Percentiles rank a stretch among this genome's conserved stretches.
Evolutionary conservation across 2,329 filamentous ascomycete genomes (phyloP).

Genomic region (Diplodia sapinea): DNA sequence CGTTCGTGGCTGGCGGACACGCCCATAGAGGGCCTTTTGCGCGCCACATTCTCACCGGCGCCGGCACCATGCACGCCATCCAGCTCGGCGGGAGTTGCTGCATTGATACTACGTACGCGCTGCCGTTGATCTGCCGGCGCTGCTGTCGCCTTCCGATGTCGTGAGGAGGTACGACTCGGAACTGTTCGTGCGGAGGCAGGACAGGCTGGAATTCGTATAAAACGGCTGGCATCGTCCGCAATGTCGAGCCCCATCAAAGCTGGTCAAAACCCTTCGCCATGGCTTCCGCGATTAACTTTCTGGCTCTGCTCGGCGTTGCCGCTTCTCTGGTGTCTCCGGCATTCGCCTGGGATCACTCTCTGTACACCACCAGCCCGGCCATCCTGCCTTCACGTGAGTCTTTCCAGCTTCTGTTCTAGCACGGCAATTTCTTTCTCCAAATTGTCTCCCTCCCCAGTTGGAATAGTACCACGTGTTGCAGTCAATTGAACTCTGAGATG

Average conservation of each 20-base stretch:
- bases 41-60: conserved; percentile 5
- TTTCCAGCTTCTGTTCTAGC: too few relatives aligned
- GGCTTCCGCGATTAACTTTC: conserved; percentile 26
- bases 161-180: conserved; percentile 14
- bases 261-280: conserved; percentile 15
- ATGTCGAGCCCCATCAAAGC: conserved; percentile 11
- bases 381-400: conserved; percentile 27
- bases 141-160: background rate
- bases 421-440: background rate
- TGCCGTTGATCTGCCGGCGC: conserved; percentile 20
- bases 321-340: conserved; percentile 15
- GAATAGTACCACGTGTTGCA: background rate
- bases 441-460: background rate
- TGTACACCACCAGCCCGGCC: conserved; percentile 25
- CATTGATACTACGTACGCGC: background rate
- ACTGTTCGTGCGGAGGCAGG: background rate
- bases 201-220: conserved; percentile 10
- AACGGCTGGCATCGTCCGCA: background rate
- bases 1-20: conserved; percentile 8
- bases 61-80: conserved; percentile 22
- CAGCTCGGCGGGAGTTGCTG: background rate
- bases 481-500: too few relatives aligned
- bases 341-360: conserved; percentile 29
- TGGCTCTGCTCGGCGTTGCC: conserved; percentile 28
- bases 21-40: conserved; percentile 6